These are phyloP conservation scores for Aspergillus egyptiacus DNA, from an alignment of 495 filamentous ascomycete species.

Conservation along the genomic window DNA sequence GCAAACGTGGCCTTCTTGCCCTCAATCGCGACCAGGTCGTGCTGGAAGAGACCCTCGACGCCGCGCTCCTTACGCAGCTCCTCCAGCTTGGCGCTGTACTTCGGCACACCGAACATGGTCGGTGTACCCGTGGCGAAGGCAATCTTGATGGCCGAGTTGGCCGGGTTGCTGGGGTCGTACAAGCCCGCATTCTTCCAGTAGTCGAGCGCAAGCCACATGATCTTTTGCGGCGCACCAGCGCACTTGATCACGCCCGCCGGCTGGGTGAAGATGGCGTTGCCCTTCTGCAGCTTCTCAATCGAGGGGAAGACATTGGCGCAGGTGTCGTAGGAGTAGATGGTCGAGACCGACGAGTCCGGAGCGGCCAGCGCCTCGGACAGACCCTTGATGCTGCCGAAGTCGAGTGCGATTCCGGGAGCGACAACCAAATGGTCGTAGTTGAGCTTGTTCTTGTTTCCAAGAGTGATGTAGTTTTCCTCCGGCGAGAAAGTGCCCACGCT, in stretches of 20 bases:
- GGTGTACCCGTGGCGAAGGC: constrained; percentile 58
- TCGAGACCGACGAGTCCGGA: constrained; percentile 51
- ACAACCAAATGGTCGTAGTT: constrained; percentile 62
- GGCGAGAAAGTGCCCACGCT: constrained; percentile 49
- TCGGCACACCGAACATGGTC: constrained; percentile 63
- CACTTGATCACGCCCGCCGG: constrained; percentile 62
- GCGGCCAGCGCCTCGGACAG: constrained; percentile 55
- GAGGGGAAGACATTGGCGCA: constrained; percentile 53
- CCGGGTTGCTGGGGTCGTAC: constrained; percentile 41
- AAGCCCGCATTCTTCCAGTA: constrained; percentile 57
- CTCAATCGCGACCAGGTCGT: constrained; percentile 58
- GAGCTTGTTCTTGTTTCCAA: constrained; percentile 51
- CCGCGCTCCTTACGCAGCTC: constrained; percentile 55
- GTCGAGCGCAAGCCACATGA: constrained; percentile 65
- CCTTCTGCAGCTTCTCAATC: constrained; percentile 49
- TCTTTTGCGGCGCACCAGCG: constrained; percentile 64
- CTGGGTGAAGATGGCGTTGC: constrained; percentile 63
- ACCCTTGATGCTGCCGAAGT: constrained; percentile 52
- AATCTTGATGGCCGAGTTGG: constrained; percentile 50
- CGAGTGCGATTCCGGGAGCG: constrained; percentile 54
- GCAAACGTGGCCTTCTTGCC: constrained; percentile 52
- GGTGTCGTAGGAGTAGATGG: constrained; percentile 58
- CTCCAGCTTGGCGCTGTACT: constrained; percentile 58
- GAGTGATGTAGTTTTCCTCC: constrained; percentile 52
- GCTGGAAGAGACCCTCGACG: constrained; percentile 61